Base-by-base conservation (phyloP, 2,329 filamentous ascomycete species). In the Teratosphaeria zuluensis region DNA sequence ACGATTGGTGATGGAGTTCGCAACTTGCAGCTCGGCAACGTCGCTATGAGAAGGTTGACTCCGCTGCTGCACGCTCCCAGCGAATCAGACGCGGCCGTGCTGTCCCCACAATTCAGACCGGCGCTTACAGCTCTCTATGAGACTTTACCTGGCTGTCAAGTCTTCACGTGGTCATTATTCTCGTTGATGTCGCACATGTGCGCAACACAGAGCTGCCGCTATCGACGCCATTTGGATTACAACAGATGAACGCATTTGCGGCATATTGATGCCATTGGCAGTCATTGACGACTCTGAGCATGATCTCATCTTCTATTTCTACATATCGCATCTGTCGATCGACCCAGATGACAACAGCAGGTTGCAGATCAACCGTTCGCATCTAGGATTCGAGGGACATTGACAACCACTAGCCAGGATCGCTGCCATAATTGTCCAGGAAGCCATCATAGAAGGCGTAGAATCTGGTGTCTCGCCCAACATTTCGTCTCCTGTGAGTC, bases 381-480 rank as follows among this genome's bases (percentile, higher is more conserved):
- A 28, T 28, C 24, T 28, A 28, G 4, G 4, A 28, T 2, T 4
- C 4, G 2, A 28, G 14, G 35, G 3, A 11, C 11, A 38, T 16
- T 4, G 35, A 38, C 35, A 1, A 38, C 11, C 35, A 14, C 35
- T n/a, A 42, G 12, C 35, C 35, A 42, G 35, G 11, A 16, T n/a
- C 35, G 35, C 12, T 3, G 35, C 12, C 35, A 16, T 42, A 42
- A 7, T 51, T 63, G 8, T 56, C 52, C 57, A 64, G 51, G 0
- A 68, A 52, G 12, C 57, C 62, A 55, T 67, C 63, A 46, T 65
- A 68, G 38, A 66, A 68, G 4, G 58, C 64, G 56, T 68, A 68
- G 54, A 65, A 67, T 21, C n/a, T 56, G 1, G 62, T 67, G 42
- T 65, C 56, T 32, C 65, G 52, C 2, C 35, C 35, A 8, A 38